Percentiles rank a stretch among this genome's conserved stretches.
Evolutionary conservation across 2,329 filamentous ascomycete species (phyloP).

Genomic region (Phialemoniopsis sp.): DNA sequence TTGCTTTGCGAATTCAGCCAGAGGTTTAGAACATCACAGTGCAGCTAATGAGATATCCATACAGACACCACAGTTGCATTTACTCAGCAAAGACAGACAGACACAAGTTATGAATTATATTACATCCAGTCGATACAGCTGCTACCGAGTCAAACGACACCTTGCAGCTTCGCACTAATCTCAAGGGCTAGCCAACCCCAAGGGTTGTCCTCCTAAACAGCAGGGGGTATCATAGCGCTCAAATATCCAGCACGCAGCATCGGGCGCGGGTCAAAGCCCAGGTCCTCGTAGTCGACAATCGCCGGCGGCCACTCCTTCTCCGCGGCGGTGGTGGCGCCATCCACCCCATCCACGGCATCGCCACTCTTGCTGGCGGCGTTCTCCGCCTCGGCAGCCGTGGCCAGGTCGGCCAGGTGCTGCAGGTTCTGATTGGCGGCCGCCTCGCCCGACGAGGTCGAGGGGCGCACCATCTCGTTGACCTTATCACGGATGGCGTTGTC

Average conservation of each 20-base stretch:
- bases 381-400: constrained; percentile 24
- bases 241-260: constrained; percentile 34
- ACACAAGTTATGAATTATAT: too few relatives aligned
- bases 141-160: too few relatives aligned
- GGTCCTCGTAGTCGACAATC: constrained; percentile 27
- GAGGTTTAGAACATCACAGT: too few relatives aligned
- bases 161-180: too few relatives aligned
- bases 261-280: constrained; percentile 34
- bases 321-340: constrained; percentile 11
- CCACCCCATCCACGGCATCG: constrained; percentile 1
- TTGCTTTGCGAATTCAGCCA: too few relatives aligned
- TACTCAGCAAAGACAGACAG: too few relatives aligned
- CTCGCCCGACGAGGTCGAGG: constrained; percentile 27
- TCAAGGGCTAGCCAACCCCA: too few relatives aligned
- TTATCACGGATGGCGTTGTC: constrained; percentile 49
- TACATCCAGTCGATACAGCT: too few relatives aligned
- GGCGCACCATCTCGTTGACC: constrained; percentile 38
- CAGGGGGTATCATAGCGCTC: constrained; percentile 6
- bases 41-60: too few relatives aligned
- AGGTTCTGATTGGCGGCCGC: constrained; percentile 47
- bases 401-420: constrained; percentile 39
- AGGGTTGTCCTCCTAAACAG: too few relatives aligned
- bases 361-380: constrained; percentile 11
- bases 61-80: too few relatives aligned
- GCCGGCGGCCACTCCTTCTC: background rate